A percentile compares a stretch with the other conserved stretches of the same genome.
Evolutionary conservation across 169 alveolate species (phyloP).

Genomic region (Plasmodium gonderi): DNA sequence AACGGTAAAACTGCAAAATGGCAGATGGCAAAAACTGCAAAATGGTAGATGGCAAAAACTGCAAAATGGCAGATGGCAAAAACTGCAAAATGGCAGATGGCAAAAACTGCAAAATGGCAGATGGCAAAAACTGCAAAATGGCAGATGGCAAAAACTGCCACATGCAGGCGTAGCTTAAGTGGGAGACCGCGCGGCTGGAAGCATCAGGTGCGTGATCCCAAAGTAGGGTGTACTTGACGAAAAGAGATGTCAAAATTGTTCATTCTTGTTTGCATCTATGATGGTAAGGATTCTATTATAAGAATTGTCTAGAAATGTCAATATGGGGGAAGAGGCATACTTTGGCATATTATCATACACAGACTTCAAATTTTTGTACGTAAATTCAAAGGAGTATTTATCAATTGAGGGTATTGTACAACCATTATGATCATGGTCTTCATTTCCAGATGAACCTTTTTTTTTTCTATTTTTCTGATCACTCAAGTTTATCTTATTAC

Average conservation of each 20-base stretch:
- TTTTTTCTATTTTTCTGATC: not conserved
- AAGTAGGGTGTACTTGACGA: too few species aligned
- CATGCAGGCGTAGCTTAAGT: too few species aligned
- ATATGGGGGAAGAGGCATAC: slow-evolving; percentile 60
- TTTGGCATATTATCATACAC: slow-evolving; percentile 50
- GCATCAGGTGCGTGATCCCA: too few species aligned
- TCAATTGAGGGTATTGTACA: slow-evolving; percentile 44
- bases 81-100: too few species aligned
- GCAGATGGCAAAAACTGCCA: too few species aligned
- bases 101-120: too few species aligned
- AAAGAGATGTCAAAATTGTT: slow-evolving; percentile 11
- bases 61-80: too few species aligned
- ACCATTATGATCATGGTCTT: slow-evolving; percentile 7
- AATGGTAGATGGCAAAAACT: too few species aligned
- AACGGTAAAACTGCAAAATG: too few species aligned
- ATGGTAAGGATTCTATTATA: slow-evolving; percentile 44
- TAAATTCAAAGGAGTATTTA: slow-evolving; percentile 35
- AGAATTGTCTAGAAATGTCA: slow-evolving; percentile 61
- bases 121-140: too few species aligned
- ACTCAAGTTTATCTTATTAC: not conserved
- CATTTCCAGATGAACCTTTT: not conserved
- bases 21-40: too few species aligned
- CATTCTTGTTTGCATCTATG: slow-evolving; percentile 51
- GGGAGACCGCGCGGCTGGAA: too few species aligned
- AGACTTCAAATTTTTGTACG: slow-evolving; percentile 35